Evolutionary conservation across 2,329 filamentous ascomycete genomes (phyloP).

Genomic region (Septoria linicola): DNA sequence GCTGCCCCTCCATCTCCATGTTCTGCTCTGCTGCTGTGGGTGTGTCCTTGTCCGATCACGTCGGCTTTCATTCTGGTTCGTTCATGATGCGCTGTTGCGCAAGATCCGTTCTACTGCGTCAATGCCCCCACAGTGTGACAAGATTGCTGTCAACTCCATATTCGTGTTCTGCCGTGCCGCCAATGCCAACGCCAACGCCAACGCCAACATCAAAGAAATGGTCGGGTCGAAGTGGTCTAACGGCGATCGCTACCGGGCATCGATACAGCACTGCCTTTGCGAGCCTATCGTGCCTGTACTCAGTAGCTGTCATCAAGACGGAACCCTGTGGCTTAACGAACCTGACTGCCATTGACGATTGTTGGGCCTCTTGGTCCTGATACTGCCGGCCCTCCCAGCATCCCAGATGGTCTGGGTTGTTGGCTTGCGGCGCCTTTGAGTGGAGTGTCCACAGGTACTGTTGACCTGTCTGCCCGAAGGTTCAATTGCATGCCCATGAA

Average conservation of each 20-base stretch:
- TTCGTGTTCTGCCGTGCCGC: too few relatives aligned
- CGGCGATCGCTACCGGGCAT: too few relatives aligned
- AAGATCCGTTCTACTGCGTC: too few relatives aligned
- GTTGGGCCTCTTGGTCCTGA: conserved; percentile 17
- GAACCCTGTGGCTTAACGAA: conserved; percentile 4
- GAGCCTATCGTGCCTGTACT: conserved; percentile 1
- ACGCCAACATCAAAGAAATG: too few relatives aligned
- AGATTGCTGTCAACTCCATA: neutral
- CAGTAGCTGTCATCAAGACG: conserved; percentile 8
- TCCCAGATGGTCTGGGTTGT: neutral
- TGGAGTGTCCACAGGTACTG: conserved; percentile 28
- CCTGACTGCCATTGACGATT: conserved; percentile 31
- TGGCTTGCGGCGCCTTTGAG: conserved; percentile 3
- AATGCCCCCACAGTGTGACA: neutral
- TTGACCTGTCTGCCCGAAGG: conserved; percentile 32
- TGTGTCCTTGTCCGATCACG: too few relatives aligned
- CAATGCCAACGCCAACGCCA: too few relatives aligned
- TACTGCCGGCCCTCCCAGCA: too few relatives aligned
- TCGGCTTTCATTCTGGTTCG: too few relatives aligned
- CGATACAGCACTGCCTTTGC: conserved; percentile 16
- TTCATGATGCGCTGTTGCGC: too few relatives aligned
- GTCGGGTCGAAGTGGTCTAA: too few relatives aligned
- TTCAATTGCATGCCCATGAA: conserved; percentile 31
- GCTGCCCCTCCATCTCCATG: neutral
- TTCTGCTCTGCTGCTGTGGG: neutral